Evolutionary conservation across 805 yeast species (phyloP).

Genomic region (Metschnikowia picachoensis): DNA sequence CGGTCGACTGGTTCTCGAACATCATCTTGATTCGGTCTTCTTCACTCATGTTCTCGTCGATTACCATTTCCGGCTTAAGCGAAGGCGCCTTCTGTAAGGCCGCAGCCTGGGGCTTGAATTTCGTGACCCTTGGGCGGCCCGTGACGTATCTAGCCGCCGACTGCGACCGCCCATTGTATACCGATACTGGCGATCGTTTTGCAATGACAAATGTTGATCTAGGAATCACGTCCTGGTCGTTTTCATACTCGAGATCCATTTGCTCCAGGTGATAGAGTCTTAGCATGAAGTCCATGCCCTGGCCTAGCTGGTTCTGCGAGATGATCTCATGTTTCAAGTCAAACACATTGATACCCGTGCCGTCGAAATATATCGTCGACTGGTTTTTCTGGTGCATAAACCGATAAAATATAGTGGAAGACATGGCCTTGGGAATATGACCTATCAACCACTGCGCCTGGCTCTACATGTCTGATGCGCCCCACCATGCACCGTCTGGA

Average conservation of each 20-base stretch:
- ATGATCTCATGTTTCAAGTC: slow-evolving; percentile 92
- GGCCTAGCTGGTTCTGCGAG: slow-evolving; percentile 71
- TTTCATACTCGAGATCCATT: slow-evolving; percentile 68
- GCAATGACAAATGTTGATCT: slow-evolving; percentile 83
- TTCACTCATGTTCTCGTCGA: slow-evolving; percentile 55
- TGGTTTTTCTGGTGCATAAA: slow-evolving; percentile 81
- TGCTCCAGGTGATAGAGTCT: slow-evolving; percentile 55
- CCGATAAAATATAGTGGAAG: slow-evolving; percentile 82
- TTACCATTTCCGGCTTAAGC: slow-evolving; percentile 16
- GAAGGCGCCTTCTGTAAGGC: slow-evolving; percentile 16
- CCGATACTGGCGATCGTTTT: slow-evolving; percentile 59
- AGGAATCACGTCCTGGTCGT: slow-evolving; percentile 88
- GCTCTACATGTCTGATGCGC: too few relatives aligned
- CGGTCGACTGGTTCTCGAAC: slow-evolving; percentile 91
- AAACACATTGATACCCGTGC: slow-evolving; percentile 93
- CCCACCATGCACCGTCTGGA: too few relatives aligned
- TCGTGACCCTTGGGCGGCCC: slow-evolving; percentile 57
- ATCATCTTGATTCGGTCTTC: slow-evolving; percentile 85
- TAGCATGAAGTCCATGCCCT: slow-evolving; percentile 81
- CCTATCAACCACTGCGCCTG: too few relatives aligned
- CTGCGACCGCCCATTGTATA: slow-evolving; percentile 29
- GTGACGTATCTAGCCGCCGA: slow-evolving; percentile 63
- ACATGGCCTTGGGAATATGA: slow-evolving; percentile 43
- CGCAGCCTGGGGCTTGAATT: slow-evolving; percentile 37
- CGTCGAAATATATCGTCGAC: slow-evolving; percentile 82